phyloP scores from a whole-genome alignment of 306 rosid genomes.

The Quillaja saponaria region DNA sequence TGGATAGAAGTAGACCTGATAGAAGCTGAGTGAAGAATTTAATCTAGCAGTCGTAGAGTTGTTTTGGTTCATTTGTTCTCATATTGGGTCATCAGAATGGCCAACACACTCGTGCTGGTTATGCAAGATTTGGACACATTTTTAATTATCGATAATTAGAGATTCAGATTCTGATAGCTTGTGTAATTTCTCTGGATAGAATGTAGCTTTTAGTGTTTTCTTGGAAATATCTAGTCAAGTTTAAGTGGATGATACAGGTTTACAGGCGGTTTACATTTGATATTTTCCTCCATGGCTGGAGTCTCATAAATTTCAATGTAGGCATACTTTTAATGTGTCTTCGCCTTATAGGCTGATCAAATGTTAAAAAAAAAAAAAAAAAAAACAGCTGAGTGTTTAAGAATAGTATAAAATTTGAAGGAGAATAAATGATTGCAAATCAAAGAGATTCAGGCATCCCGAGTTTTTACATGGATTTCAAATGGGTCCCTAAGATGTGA shows the following conservation, averaged over 20 bases:
- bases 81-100: slow-evolving; percentile 35
- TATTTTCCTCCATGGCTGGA: not conserved
- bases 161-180: slow-evolving; percentile 40
- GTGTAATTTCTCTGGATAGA: slow-evolving; percentile 47
- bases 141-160: slow-evolving; percentile 24
- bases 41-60: slow-evolving; percentile 24
- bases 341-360: too few species aligned
- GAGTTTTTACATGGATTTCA: too few species aligned
- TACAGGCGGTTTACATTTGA: slow-evolving; percentile 13
- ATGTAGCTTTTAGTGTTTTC: slow-evolving; percentile 49
- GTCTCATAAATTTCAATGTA: slow-evolving; percentile 1
- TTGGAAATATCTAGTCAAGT: slow-evolving; percentile 42
- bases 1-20: slow-evolving; percentile 47
- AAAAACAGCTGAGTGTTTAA: too few species aligned
- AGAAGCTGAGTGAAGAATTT: slow-evolving; percentile 49
- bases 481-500: too few species aligned
- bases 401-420: too few species aligned
- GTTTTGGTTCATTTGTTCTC: slow-evolving; percentile 35
- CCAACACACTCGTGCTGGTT: slow-evolving; percentile 14
- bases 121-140: slow-evolving; percentile 25
- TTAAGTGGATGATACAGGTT: slow-evolving; percentile 34
- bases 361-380: too few species aligned
- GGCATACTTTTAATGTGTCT: slow-evolving; percentile 18
- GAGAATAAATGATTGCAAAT: too few species aligned
- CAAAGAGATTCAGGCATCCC: too few species aligned